phyloP scores from a whole-genome alignment of 2,329 filamentous ascomycete genomes.

The Pseudogymnoascus sp. region DNA sequence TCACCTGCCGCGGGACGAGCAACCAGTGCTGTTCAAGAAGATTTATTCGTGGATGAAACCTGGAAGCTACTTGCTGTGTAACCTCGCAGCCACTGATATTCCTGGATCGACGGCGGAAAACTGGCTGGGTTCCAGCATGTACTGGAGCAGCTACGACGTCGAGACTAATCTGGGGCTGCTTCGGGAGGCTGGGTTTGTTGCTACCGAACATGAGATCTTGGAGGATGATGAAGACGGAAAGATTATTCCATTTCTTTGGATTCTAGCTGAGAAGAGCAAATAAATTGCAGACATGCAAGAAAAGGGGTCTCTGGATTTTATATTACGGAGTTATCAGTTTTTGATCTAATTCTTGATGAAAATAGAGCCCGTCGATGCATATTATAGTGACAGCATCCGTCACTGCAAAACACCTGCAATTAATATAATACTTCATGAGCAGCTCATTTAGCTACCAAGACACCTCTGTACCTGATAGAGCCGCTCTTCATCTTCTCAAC shows the following conservation, averaged over 20 bases:
- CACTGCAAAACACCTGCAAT: not conserved
- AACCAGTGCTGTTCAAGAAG: slow-evolving; percentile 29
- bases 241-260: slow-evolving; percentile 12
- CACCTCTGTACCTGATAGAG: slow-evolving; percentile 17
- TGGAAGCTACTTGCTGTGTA: slow-evolving; percentile 33
- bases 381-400: not conserved
- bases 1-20: slow-evolving; percentile 35
- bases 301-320: not conserved
- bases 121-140: slow-evolving; percentile 27
- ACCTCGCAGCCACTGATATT: slow-evolving; percentile 25
- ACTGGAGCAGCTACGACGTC: slow-evolving; percentile 13
- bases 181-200: slow-evolving; percentile 7
- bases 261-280: slow-evolving; percentile 10
- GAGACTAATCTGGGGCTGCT: slow-evolving; percentile 7
- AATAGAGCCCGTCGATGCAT: not conserved
- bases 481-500: slow-evolving; percentile 16
- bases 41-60: slow-evolving; percentile 35
- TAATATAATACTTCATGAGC: not conserved
- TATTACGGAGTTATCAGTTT: not conserved
- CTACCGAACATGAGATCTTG: slow-evolving; percentile 4
- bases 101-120: slow-evolving; percentile 15
- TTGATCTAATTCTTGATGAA: not conserved
- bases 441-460: slow-evolving; percentile 10
- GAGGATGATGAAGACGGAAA: slow-evolving; percentile 11
- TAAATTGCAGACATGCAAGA: not conserved